Conservation (phyloP, 352 stramenopile species). For the Globisporangium cystogenes region DNA sequence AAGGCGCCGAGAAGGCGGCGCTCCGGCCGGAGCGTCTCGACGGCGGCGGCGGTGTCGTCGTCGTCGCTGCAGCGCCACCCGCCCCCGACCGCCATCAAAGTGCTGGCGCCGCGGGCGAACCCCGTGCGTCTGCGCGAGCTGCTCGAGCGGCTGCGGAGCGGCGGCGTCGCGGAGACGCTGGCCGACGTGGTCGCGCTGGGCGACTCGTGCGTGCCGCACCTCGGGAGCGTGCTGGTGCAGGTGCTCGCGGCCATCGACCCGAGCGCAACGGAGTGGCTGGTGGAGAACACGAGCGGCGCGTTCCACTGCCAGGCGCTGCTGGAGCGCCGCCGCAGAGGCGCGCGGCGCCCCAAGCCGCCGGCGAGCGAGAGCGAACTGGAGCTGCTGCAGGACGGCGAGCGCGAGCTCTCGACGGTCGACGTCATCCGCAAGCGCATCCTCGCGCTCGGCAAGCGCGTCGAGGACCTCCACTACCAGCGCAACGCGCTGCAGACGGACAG, state of each 20-base stretch:
- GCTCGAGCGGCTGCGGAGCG: conserved; percentile 28
- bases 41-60: background rate
- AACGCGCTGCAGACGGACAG: conserved; percentile 72
- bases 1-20: conserved; percentile 21
- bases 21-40: background rate
- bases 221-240: conserved; percentile 35
- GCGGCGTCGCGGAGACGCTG: conserved; percentile 29
- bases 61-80: conserved; percentile 12
- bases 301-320: conserved; percentile 57
- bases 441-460: conserved; percentile 52
- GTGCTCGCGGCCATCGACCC: conserved; percentile 43
- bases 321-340: conserved; percentile 17
- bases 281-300: conserved; percentile 29
- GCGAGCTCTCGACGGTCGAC: conserved; percentile 22
- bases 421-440: conserved; percentile 59
- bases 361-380: conserved; percentile 1
- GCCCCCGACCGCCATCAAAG: conserved; percentile 38
- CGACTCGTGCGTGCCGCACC: too few relatives aligned
- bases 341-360: conserved; percentile 5
- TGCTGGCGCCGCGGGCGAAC: conserved; percentile 25
- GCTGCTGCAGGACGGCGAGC: conserved; percentile 1
- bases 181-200: conserved; percentile 19
- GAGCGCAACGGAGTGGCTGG: conserved; percentile 24
- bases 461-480: conserved; percentile 65
- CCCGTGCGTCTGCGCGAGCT: conserved; percentile 24